These are phyloP conservation scores for Styphnolobium japonicum DNA, from an alignment of 306 rosid genomes.

Conservation along the genomic window DNA sequence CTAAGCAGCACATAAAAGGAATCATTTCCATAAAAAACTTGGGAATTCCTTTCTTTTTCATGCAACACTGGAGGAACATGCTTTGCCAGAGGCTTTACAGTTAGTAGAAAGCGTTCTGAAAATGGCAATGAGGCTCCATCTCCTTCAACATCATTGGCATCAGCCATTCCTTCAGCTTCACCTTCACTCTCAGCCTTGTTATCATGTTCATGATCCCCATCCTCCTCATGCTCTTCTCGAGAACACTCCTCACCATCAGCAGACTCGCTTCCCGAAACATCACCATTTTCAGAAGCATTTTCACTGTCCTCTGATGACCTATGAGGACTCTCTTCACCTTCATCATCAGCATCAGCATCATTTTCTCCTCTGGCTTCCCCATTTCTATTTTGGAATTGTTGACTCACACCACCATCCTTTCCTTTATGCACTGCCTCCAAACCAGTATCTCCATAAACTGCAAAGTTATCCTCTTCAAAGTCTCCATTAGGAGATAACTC, in stretches of 20 bases:
- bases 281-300: constrained; percentile 87
- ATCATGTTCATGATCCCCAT: constrained; percentile 68
- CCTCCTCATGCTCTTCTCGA: constrained; percentile 81
- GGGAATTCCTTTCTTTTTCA: constrained; percentile 56
- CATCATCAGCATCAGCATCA: constrained; percentile 73
- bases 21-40: constrained; percentile 88
- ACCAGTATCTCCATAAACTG: constrained; percentile 60
- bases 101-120: constrained; percentile 75
- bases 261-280: constrained; percentile 85
- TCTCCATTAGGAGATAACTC: constrained; percentile 98
- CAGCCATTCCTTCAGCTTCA: constrained; percentile 94
- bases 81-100: constrained; percentile 93
- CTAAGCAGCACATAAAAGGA: constrained; percentile 91
- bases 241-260: constrained; percentile 95
- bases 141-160: constrained; percentile 92
- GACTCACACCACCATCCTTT: constrained; percentile 49
- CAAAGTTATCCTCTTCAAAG: constrained; percentile 92
- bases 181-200: constrained; percentile 98
- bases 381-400: constrained; percentile 57
- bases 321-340: constrained; percentile 88
- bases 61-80: constrained; percentile 55
- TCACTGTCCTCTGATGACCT: constrained; percentile 95
- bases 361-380: constrained; percentile 75
- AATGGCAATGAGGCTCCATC: constrained; percentile 69
- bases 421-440: constrained; percentile 49